Conservation (phyloP, 164 flowering plant species). For the Sedum album region DNA sequence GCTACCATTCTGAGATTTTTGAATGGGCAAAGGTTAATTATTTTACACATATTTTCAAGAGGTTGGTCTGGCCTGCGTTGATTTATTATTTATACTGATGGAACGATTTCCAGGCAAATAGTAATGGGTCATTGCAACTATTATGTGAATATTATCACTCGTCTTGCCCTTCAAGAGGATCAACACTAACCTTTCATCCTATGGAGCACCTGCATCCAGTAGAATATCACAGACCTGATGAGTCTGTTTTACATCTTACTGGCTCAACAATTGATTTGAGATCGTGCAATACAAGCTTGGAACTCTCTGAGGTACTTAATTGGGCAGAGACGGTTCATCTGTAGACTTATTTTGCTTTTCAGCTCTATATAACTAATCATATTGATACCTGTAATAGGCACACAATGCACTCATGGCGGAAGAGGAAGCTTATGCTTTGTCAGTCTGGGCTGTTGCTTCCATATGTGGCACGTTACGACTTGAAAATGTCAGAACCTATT, state of each 20-base stretch:
- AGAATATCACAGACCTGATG: conserved; percentile 69
- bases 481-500: conserved; percentile 57
- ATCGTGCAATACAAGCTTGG: conserved; percentile 73
- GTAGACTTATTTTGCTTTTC: background rate
- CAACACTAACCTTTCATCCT: conserved; percentile 64
- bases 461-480: conserved; percentile 90
- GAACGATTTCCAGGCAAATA: conserved; percentile 45
- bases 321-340: background rate
- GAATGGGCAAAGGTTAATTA: conserved; percentile 93
- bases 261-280: conserved; percentile 72
- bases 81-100: conserved; percentile 5
- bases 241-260: conserved; percentile 45
- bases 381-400: conserved; percentile 35
- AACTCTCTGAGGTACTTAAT: conserved; percentile 62
- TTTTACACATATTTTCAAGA: background rate
- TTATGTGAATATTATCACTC: conserved; percentile 69
- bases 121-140: conserved; percentile 76
- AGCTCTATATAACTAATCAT: background rate
- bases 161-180: conserved; percentile 61
- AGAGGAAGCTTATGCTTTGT: conserved; percentile 91
- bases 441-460: conserved; percentile 84
- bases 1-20: conserved; percentile 61
- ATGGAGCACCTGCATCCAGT: conserved; percentile 86
- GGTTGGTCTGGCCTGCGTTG: background rate
- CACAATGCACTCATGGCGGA: conserved; percentile 60